A percentile compares a stretch with the other conserved stretches of the same genome.
These are phyloP conservation scores for Suillus americanus DNA, from an alignment of 768 basidiomycete genomes.

Conservation along the genomic window DNA sequence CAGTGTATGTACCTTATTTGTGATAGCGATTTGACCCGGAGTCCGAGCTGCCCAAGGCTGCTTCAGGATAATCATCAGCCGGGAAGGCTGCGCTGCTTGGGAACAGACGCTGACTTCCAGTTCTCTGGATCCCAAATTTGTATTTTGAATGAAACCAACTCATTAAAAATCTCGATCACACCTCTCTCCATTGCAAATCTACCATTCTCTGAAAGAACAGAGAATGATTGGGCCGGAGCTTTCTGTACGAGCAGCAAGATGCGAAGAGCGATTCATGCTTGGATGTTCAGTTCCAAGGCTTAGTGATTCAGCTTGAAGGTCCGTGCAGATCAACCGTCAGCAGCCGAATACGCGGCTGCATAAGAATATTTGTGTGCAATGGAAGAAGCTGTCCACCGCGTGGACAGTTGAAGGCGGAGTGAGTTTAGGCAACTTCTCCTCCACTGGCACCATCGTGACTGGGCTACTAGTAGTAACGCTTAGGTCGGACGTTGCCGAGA, in stretches of 20 bases:
- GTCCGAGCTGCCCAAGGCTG: slow-evolving; percentile 76
- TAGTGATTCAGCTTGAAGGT: slow-evolving; percentile 58
- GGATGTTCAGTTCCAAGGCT: slow-evolving; percentile 75
- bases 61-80: slow-evolving; percentile 84
- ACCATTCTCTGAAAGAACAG: slow-evolving; percentile 77
- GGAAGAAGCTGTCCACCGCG: slow-evolving; percentile 64
- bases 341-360: slow-evolving; percentile 69
- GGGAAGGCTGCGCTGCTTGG: slow-evolving; percentile 36
- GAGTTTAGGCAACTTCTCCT: slow-evolving; percentile 5
- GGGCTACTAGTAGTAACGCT: not conserved
- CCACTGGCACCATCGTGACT: not conserved
- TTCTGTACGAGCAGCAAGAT: slow-evolving; percentile 67
- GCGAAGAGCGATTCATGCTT: slow-evolving; percentile 61
- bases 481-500: not conserved
- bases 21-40: slow-evolving; percentile 77
- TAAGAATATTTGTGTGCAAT: slow-evolving; percentile 84
- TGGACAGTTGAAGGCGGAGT: slow-evolving; percentile 38
- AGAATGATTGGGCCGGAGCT: slow-evolving; percentile 58
- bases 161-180: slow-evolving; percentile 89
- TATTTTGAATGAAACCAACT: slow-evolving; percentile 76
- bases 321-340: slow-evolving; percentile 78
- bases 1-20: slow-evolving; percentile 70
- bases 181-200: slow-evolving; percentile 50
- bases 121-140: slow-evolving; percentile 65
- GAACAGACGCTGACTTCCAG: slow-evolving; percentile 82